Percentiles rank a stretch among this genome's conserved stretches.
phyloP scores from a whole-genome alignment of 352 stramenopile species.

The Phytophthora lateralis region DNA sequence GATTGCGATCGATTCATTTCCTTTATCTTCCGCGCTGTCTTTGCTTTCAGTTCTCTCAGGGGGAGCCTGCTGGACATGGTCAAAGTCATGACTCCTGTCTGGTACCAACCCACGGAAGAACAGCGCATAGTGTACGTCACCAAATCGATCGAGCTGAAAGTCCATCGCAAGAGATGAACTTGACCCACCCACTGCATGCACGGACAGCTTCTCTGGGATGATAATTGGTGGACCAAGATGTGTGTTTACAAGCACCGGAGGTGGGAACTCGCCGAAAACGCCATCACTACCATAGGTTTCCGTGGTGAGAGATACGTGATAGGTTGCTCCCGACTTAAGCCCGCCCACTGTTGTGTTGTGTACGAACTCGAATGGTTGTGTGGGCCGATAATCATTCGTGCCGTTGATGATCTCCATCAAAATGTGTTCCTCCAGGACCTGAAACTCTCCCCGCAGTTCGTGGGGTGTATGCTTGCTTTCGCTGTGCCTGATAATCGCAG shows the following conservation, averaged over 20 bases:
- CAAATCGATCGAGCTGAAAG: slow-evolving; percentile 61
- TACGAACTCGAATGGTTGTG: slow-evolving; percentile 62
- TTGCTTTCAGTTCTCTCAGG: background rate
- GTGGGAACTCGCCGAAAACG: slow-evolving; percentile 78
- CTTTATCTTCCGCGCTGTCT: background rate
- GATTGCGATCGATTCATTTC: slow-evolving; percentile 24
- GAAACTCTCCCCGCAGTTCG: slow-evolving; percentile 53
- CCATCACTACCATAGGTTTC: slow-evolving; percentile 64
- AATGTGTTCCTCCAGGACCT: slow-evolving; percentile 46
- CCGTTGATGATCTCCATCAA: slow-evolving; percentile 73
- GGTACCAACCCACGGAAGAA: slow-evolving; percentile 66
- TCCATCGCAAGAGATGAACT: slow-evolving; percentile 58
- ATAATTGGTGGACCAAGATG: slow-evolving; percentile 56
- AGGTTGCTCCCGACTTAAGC: slow-evolving; percentile 56
- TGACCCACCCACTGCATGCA: slow-evolving; percentile 44
- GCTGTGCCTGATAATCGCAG: slow-evolving; percentile 47
- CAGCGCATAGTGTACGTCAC: slow-evolving; percentile 76
- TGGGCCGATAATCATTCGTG: slow-evolving; percentile 70
- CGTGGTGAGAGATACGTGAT: slow-evolving; percentile 80
- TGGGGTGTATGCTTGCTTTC: slow-evolving; percentile 33
- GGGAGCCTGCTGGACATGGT: background rate
- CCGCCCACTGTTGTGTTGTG: slow-evolving; percentile 56
- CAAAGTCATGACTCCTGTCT: slow-evolving; percentile 39
- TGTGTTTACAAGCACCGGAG: slow-evolving; percentile 70
- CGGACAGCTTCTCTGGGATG: slow-evolving; percentile 30